phyloP scores from a whole-genome alignment of 2,329 filamentous ascomycete species.

The Sporothrix humicola region DNA sequence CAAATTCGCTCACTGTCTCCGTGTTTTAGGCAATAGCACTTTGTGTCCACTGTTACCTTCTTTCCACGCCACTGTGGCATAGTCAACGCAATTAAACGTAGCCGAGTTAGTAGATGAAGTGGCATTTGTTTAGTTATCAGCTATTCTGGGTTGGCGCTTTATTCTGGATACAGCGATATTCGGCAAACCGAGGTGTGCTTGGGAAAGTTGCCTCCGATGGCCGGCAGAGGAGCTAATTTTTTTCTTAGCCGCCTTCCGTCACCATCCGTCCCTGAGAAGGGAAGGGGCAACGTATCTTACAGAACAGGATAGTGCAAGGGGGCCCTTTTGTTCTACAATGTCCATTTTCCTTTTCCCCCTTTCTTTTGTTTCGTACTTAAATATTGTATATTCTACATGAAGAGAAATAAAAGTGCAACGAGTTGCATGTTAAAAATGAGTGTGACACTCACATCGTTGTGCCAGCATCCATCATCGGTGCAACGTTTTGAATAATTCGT shows the following conservation, averaged over 20 bases:
- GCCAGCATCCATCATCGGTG: neutral
- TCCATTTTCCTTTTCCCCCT: too few species aligned
- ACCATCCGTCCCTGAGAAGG: neutral
- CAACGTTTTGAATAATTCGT: neutral
- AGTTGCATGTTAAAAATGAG: too few species aligned
- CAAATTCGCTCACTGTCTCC: neutral
- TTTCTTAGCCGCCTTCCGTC: slow-evolving; percentile 17
- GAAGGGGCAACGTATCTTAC: neutral
- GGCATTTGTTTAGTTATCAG: neutral
- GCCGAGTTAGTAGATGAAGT: neutral
- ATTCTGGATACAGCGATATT: slow-evolving; percentile 5
- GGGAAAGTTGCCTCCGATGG: slow-evolving; percentile 37
- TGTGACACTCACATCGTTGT: neutral
- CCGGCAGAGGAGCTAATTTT: slow-evolving; percentile 30
- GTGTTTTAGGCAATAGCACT: too few species aligned
- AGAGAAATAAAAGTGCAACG: neutral
- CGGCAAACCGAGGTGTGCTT: neutral
- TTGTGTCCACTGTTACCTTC: too few species aligned
- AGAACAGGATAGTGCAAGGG: neutral
- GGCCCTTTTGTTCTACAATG: neutral
- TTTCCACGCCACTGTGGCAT: too few species aligned
- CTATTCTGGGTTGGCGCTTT: neutral
- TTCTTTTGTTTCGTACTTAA: too few species aligned
- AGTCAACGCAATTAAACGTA: too few species aligned
- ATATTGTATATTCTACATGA: too few species aligned